Evolutionary conservation across 805 yeast species (phyloP).

Genomic region (Zygosaccharomyces pseudorouxii): DNA sequence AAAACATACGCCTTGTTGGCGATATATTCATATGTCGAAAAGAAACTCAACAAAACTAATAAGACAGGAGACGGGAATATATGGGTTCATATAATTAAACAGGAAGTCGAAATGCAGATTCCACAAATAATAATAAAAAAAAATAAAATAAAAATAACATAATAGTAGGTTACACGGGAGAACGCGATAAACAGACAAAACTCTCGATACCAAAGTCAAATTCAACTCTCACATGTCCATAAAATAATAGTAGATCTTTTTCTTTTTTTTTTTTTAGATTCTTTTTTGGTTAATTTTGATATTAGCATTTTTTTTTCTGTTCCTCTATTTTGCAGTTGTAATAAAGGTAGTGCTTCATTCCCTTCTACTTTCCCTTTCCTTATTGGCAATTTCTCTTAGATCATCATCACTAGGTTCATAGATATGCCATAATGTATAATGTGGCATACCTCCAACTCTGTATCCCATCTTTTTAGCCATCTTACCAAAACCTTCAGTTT

Average conservation of each 20-base stretch:
- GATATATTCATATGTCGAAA: background rate
- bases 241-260: background rate
- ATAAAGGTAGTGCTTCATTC: slow-evolving; percentile 8
- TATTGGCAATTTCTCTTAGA: slow-evolving; percentile 58
- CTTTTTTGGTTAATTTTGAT: background rate
- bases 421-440: slow-evolving; percentile 86
- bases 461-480: slow-evolving; percentile 76
- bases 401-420: slow-evolving; percentile 88
- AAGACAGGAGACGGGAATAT: slow-evolving; percentile 1
- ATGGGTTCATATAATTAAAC: background rate
- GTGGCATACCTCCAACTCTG: slow-evolving; percentile 82
- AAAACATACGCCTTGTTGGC: background rate
- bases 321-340: background rate
- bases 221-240: background rate
- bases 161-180: background rate
- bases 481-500: slow-evolving; percentile 83
- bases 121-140: background rate
- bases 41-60: background rate
- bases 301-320: background rate
- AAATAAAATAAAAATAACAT: background rate
- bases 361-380: slow-evolving; percentile 63
- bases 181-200: background rate
- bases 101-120: background rate
- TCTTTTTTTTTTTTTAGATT: background rate
- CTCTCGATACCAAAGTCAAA: no score